Base-by-base conservation (phyloP, 148 eudicot genomes). In the Camellia lanceoleosa region DNA sequence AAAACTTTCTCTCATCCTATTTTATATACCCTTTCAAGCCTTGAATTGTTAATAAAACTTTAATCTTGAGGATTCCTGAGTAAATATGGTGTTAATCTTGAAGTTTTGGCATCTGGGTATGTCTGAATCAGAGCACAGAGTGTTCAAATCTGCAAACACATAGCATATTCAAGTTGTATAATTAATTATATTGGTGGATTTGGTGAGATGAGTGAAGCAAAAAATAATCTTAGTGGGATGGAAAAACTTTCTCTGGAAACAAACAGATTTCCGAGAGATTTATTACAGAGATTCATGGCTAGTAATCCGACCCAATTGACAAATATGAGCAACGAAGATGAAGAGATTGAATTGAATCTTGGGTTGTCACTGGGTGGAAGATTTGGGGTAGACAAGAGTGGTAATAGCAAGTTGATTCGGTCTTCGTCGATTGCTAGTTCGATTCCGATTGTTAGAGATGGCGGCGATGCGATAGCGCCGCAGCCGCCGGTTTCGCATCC, bases 351-450 rank as follows among this genome's bases (percentile, higher is more conserved):
- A 63, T 64, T 95, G 77, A 92, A 83, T 87, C 91, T 95, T 12
- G 99, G 99, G 75, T 84, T 95, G 49, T 95, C 99, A 52, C 76
- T 95, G 63, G 96, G 92, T 3, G 99, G 99, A 19, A 90, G 88
- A 87, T 95, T 95, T 83, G 99, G 99, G 19, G 90, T 93, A 9
- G 97, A 95, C 74, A 93, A 88, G 79, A 88, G 88, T 58, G 74
- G 83, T 0, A 88, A 79, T 14, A 85, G 77, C 19, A 87, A 80
- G 73, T 49, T 95, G 73, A 63, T 84, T 6, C 88, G 99, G 51
- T 90, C 97, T 43, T 92, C 97, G 7, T 93, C 97, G 5, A 83
- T 93, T 11, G 94, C 94, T 3, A 86, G 89, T 30, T 61, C 83
- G 59, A 75, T 92, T 59, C 97, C 94, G 11, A 82, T 88, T 1